Conservation (phyloP, 1,139 yeast genomes). For the Trichomonascaceae sp. region DNA sequence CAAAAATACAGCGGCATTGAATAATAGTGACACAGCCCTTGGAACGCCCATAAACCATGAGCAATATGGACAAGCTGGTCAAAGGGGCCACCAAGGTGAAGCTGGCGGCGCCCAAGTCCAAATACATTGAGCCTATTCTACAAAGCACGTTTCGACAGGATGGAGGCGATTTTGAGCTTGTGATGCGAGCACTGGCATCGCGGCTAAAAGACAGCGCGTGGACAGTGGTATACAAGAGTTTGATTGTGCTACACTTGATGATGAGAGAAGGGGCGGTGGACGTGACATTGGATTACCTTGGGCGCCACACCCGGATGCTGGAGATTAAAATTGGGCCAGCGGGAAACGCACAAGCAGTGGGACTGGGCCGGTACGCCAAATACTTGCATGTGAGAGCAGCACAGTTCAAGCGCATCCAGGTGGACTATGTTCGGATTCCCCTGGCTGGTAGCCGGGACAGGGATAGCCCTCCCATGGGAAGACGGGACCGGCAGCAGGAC, state of each 20-base stretch:
- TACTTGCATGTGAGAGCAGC: constrained; percentile 58
- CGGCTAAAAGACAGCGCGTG: constrained; percentile 72
- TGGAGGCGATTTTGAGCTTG: constrained; percentile 48
- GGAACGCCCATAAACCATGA: too few relatives aligned
- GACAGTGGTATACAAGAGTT: constrained; percentile 72
- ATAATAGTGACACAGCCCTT: too few relatives aligned
- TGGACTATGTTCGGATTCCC: constrained; percentile 64
- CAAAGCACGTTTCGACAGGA: constrained; percentile 49
- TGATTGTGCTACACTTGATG: constrained; percentile 81
- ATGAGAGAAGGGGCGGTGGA: constrained; percentile 79
- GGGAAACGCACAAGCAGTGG: constrained; percentile 42
- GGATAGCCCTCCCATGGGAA: background rate
- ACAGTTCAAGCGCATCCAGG: constrained; percentile 49
- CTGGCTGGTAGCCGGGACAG: constrained; percentile 22
- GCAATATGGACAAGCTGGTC: too few relatives aligned
- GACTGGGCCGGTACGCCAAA: constrained; percentile 54
- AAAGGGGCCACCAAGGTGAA: too few relatives aligned
- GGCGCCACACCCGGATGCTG: constrained; percentile 47
- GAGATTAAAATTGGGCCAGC: constrained; percentile 28
- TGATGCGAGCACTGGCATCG: constrained; percentile 47
- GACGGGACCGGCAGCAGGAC: background rate
- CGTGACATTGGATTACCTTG: constrained; percentile 52
- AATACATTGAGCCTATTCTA: constrained; percentile 85
- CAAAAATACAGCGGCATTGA: too few relatives aligned
- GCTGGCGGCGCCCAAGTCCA: constrained; percentile 96